These are phyloP conservation scores for Umbelopsis sp. DNA, from an alignment of 371 early-diverging fungal genomes.

Conservation along the genomic window DNA sequence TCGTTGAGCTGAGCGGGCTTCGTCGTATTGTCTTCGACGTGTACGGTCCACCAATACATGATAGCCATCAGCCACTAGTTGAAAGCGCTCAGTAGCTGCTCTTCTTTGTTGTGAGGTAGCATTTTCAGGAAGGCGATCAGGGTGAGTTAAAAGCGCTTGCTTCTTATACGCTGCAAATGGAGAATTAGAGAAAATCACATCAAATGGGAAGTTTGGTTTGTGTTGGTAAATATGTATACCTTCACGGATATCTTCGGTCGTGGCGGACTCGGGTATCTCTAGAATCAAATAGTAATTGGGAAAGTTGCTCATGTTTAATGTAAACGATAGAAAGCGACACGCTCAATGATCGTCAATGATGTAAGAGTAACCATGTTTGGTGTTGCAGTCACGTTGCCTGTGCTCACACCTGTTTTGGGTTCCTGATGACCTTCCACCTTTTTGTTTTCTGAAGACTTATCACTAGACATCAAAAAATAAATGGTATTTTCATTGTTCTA, in stretches of 20 bases:
- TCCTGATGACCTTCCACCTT: no score
- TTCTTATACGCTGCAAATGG: slow-evolving; percentile 70
- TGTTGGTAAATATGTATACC: slow-evolving; percentile 20
- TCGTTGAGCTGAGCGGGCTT: slow-evolving; percentile 50
- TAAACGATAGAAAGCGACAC: background rate
- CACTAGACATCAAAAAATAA: no score
- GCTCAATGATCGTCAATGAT: background rate
- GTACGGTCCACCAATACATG: slow-evolving; percentile 72
- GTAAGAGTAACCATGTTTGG: background rate
- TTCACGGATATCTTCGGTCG: slow-evolving; percentile 35
- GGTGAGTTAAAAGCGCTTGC: slow-evolving; percentile 73
- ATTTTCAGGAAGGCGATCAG: slow-evolving; percentile 69
- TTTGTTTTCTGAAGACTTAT: no score
- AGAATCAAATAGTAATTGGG: slow-evolving; percentile 36
- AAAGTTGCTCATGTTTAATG: slow-evolving; percentile 26
- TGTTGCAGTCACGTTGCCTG: no score
- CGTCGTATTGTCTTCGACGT: slow-evolving; percentile 78
- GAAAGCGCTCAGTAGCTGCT: slow-evolving; percentile 79
- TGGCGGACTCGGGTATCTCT: slow-evolving; percentile 22
- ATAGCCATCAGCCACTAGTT: slow-evolving; percentile 80
- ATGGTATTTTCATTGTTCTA: no score
- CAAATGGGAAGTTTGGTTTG: no score
- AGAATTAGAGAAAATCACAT: no score
- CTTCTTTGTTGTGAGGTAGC: slow-evolving; percentile 62
- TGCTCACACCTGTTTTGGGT: no score